Conservation (phyloP, 2,329 filamentous ascomycete genomes). For the Cladosporium sp. region DNA sequence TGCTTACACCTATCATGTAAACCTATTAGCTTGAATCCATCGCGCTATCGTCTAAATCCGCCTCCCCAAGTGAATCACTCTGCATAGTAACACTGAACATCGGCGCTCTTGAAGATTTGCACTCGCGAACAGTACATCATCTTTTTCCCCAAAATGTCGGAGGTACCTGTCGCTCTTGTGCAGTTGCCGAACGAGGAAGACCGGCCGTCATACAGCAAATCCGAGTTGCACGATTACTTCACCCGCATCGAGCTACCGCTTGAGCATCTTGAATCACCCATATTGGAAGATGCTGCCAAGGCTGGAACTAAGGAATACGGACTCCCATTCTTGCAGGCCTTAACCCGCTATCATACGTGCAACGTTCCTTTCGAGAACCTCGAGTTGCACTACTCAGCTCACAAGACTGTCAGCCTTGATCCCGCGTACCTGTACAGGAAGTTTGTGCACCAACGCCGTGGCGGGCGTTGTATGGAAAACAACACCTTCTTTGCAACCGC, state of each 20-base stretch:
- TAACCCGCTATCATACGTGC: conserved; percentile 38
- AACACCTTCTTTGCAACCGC: conserved; percentile 51
- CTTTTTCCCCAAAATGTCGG: too few species aligned
- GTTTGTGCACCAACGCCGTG: conserved; percentile 44
- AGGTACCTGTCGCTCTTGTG: not conserved
- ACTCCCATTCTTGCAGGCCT: conserved; percentile 23
- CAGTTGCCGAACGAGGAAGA: not conserved
- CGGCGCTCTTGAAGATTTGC: too few species aligned
- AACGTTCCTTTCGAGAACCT: conserved; percentile 56
- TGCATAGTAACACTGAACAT: too few species aligned
- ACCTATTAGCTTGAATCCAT: too few species aligned
- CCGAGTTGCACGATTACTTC: not conserved
- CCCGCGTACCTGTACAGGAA: conserved; percentile 50
- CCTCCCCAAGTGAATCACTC: too few species aligned
- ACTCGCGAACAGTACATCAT: too few species aligned
- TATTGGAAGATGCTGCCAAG: not conserved
- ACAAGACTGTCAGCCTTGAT: conserved; percentile 47
- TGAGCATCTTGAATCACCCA: not conserved
- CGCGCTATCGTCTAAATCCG: too few species aligned
- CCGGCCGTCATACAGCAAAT: not conserved
- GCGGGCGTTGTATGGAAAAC: conserved; percentile 61
- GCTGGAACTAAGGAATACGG: conserved; percentile 23
- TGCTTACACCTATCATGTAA: too few species aligned
- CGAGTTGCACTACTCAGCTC: conserved; percentile 50
- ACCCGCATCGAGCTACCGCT: not conserved